Evolutionary conservation across 495 filamentous ascomycete species (phyloP).

Genomic region (Clavariopsis aquatica): DNA sequence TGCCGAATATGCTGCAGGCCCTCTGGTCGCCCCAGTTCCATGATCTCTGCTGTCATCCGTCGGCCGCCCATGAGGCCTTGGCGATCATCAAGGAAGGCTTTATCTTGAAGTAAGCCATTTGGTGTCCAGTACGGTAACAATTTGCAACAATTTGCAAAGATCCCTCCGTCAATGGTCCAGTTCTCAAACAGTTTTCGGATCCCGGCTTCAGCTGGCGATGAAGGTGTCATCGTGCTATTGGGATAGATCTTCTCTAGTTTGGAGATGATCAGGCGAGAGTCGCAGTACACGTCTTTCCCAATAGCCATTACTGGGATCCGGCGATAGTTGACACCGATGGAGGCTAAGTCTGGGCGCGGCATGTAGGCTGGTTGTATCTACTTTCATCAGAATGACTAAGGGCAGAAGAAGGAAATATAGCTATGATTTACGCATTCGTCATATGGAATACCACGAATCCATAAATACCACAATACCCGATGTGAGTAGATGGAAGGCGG

Average conservation of each 20-base stretch:
- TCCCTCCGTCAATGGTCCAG: constrained; percentile 51
- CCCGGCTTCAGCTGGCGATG: constrained; percentile 1
- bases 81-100: constrained; percentile 56
- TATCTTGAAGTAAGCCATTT: constrained; percentile 52
- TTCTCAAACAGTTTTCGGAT: constrained; percentile 45
- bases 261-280: constrained; percentile 54
- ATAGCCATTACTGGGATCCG: constrained; percentile 63
- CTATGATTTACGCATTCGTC: constrained; percentile 48
- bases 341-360: constrained; percentile 39
- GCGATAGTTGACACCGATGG: constrained; percentile 44
- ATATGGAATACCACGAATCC: constrained; percentile 58
- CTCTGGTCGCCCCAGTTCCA: constrained; percentile 20
- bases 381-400: background rate
- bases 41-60: constrained; percentile 12
- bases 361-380: constrained; percentile 51
- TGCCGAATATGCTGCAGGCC: constrained; percentile 20
- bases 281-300: constrained; percentile 43
- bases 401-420: background rate
- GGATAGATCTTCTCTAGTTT: constrained; percentile 32
- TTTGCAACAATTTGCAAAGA: constrained; percentile 52
- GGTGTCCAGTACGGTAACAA: constrained; percentile 52
- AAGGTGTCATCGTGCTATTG: background rate
- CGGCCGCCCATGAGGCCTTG: constrained; percentile 31
- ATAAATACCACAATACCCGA: constrained; percentile 61
- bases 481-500: constrained; percentile 59